phyloP scores from a whole-genome alignment of 1,284 basidiomycete genomes.

The Lentinula novae-zelandiae region DNA sequence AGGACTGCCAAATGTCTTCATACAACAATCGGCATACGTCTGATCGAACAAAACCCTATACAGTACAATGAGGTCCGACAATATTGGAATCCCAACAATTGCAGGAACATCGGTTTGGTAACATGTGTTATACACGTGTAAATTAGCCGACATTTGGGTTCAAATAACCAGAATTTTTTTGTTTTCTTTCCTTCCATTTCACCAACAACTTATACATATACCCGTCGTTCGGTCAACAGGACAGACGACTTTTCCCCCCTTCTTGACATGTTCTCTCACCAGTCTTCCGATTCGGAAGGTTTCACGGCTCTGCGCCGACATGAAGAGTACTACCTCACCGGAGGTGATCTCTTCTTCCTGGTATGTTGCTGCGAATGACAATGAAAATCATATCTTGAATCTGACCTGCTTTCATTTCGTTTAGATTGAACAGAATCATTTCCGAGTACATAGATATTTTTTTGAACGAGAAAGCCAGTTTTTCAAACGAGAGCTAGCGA shows the following conservation, averaged over 20 bases:
- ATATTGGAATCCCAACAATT: neutral
- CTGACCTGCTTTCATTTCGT: constrained; percentile 12
- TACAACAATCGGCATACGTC: neutral
- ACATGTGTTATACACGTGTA: constrained; percentile 17
- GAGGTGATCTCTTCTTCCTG: constrained; percentile 47
- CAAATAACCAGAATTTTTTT: constrained; percentile 16
- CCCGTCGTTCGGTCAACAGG: constrained; percentile 25
- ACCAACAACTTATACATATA: constrained; percentile 9
- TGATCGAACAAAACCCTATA: constrained; percentile 9
- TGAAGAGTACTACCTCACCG: constrained; percentile 47
- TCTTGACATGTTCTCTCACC: constrained; percentile 19
- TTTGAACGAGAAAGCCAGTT: constrained; percentile 58
- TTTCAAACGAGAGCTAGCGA: constrained; percentile 44
- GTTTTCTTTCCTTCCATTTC: constrained; percentile 18
- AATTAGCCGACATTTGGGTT: constrained; percentile 13
- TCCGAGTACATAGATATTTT: constrained; percentile 60
- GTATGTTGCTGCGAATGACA: constrained; percentile 25
- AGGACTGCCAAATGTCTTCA: neutral
- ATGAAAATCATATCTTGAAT: neutral
- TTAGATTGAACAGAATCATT: constrained; percentile 46
- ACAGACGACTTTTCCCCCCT: constrained; percentile 4
- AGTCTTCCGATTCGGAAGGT: constrained; percentile 15
- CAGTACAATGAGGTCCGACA: neutral
- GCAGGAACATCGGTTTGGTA: neutral
- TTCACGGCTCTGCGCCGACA: constrained; percentile 34